Evolutionary conservation across 441 rosid species (phyloP), one percentile per base, ranked within the genome.

Genomic region (Syzygium malaccense): DNA sequence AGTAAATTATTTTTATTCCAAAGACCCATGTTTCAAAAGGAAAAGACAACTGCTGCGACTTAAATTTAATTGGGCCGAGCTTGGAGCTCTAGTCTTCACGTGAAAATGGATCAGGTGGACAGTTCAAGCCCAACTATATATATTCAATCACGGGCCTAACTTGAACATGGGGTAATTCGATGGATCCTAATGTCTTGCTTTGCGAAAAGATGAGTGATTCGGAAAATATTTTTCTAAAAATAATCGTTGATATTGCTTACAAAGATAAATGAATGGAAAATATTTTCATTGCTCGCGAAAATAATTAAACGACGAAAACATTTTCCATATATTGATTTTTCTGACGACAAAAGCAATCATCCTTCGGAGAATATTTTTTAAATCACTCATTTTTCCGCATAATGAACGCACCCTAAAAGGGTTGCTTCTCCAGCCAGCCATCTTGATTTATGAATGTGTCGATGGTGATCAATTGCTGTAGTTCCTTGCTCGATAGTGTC

Each of bases 381-480:
- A 45, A 45, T 45, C 48, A 45, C 9, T 45, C 10, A 45, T 45
- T 54, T 54, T 54, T 54, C 20, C 55, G 0, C 4, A 11, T 55
- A 20, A 19, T 11, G 14, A 7, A 41, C 4, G 26, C 12, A 71
- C 49, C 28, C 49, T 71, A 37, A 60, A 94, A 89, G 88, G 91
- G 86, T 90, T 93, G 95, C 96, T 94, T 93, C 15, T 75, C 87
- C 90, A 89, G 51, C 90, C 90, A 89, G 6, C 88, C 85, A 54
- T 89, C 88, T 20, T 55, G 62, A 32, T 86, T 64, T n/a, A 86
- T 33, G 88, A 89, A 89, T 4, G 30, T 25, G 15, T 32, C 6
- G 80, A 23, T 48, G 7, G 14, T 33, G n/a, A 75, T 25, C 19
- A 71, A 79, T 7, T 5, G 2, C 1, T 7, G 80, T 9, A 75